phyloP scores from a whole-genome alignment of 495 filamentous ascomycete genomes.

The Physcia stellaris region DNA sequence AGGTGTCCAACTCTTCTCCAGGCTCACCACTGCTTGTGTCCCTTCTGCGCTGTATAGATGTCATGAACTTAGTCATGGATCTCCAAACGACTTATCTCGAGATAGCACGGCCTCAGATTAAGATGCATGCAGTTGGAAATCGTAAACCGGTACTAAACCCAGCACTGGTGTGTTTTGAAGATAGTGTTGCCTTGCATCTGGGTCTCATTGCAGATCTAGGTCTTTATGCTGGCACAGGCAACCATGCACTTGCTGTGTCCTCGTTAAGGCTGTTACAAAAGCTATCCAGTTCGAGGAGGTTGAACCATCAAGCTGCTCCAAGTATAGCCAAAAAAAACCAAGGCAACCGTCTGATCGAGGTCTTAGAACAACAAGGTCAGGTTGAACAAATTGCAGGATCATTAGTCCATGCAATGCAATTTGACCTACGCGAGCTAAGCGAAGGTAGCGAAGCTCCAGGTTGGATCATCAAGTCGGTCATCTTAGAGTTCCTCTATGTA shows the following conservation, averaged over 20 bases:
- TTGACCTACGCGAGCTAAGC: conserved; percentile 47
- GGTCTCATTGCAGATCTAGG: conserved; percentile 63
- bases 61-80: conserved; percentile 65
- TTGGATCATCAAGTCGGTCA: conserved; percentile 61
- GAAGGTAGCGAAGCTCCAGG: conserved; percentile 46
- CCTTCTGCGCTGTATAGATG: conserved; percentile 59
- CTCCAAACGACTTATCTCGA: conserved; percentile 86
- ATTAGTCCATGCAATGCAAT: conserved; percentile 49
- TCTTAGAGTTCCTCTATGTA: conserved; percentile 70
- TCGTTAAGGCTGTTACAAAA: conserved; percentile 73
- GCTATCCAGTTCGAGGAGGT: conserved; percentile 65
- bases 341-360: conserved; percentile 55
- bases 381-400: conserved; percentile 53
- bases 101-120: conserved; percentile 65
- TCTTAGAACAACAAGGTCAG: conserved; percentile 57
- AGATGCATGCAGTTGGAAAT: conserved; percentile 31
- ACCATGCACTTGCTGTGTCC: conserved; percentile 57
- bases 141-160: conserved; percentile 48
- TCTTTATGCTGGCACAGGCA: conserved; percentile 67
- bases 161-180: conserved; percentile 74
- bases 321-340: conserved; percentile 21
- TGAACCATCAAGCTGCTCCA: conserved; percentile 41
- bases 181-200: conserved; percentile 72
- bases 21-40: conserved; percentile 65
- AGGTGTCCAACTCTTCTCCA: conserved; percentile 48